phyloP scores from a whole-genome alignment of 139 green algal species.

The Marvania coccoides region DNA sequence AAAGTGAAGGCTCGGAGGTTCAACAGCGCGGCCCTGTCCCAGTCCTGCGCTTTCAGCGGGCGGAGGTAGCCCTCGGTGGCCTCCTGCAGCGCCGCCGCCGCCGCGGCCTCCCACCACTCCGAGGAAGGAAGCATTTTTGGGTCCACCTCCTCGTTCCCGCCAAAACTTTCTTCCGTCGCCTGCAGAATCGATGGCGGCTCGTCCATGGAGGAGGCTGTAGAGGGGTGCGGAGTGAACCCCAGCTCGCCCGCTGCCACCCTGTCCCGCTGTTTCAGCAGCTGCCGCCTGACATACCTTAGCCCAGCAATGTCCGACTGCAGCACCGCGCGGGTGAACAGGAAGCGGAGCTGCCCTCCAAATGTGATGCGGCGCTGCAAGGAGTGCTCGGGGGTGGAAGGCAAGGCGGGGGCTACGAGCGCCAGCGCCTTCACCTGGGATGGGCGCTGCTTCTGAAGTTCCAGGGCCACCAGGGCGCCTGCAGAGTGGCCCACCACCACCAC shows the following conservation, averaged over 20 bases:
- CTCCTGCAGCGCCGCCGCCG: constrained; percentile 12
- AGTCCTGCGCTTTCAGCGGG: constrained; percentile 46
- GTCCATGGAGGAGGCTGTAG: not conserved
- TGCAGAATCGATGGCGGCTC: not conserved
- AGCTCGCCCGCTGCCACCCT: constrained; percentile 32
- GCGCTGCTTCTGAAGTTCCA: constrained; percentile 34
- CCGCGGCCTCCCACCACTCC: not conserved
- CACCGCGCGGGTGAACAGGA: constrained; percentile 25
- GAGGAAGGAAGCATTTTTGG: not conserved
- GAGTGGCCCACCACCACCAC: constrained; percentile 53
- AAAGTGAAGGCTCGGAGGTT: constrained; percentile 34
- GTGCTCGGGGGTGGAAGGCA: constrained; percentile 23
- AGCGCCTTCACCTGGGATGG: constrained; percentile 14
- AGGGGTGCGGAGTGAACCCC: constrained; percentile 1
- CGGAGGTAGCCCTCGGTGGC: constrained; percentile 49
- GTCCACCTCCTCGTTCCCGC: not conserved
- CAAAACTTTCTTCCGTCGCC: not conserved
- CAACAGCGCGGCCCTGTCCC: constrained; percentile 46
- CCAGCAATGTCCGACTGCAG: constrained; percentile 31
- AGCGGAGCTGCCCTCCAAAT: constrained; percentile 40
- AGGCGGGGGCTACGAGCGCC: constrained; percentile 43
- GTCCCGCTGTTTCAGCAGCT: constrained; percentile 28
- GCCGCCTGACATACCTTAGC: constrained; percentile 45
- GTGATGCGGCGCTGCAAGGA: constrained; percentile 18
- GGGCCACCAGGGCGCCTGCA: constrained; percentile 39